Evolutionary conservation across 345 rosid genomes (phyloP).

Genomic region (Crucihimalaya himalaica): DNA sequence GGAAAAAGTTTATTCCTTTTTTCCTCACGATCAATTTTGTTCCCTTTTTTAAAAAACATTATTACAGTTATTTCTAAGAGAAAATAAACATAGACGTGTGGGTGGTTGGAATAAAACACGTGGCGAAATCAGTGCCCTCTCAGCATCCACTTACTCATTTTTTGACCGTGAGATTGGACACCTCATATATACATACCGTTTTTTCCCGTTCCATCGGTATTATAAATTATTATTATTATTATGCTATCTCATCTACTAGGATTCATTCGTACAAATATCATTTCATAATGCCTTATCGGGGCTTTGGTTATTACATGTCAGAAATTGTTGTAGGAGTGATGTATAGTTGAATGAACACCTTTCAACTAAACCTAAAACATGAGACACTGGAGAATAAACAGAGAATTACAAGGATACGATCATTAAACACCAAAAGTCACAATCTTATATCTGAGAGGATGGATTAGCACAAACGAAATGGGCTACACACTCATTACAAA

Average conservation of each 20-base stretch:
- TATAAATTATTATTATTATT: neutral
- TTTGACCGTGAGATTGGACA: slow-evolving; percentile 7
- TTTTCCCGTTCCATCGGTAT: too few relatives aligned
- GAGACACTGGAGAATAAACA: neutral
- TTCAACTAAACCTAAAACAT: slow-evolving; percentile 3
- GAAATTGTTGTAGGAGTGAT: neutral
- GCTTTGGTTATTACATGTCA: slow-evolving; percentile 1
- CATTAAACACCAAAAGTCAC: slow-evolving; percentile 12
- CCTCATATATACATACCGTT: neutral
- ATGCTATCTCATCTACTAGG: neutral
- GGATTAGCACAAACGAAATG: slow-evolving; percentile 23
- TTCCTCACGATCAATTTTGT: neutral
- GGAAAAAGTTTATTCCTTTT: slow-evolving; percentile 16
- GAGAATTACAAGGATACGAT: slow-evolving; percentile 15
- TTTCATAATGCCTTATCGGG: neutral
- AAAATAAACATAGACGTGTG: slow-evolving; percentile 1
- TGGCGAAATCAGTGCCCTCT: neutral
- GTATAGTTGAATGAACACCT: neutral
- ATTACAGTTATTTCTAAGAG: neutral
- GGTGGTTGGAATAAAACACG: neutral
- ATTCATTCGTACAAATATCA: neutral
- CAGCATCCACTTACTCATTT: neutral
- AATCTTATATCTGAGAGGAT: slow-evolving; percentile 18
- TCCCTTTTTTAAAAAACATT: neutral
- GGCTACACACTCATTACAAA: slow-evolving; percentile 29